Base-by-base conservation (phyloP, 2,329 filamentous ascomycete species). In the Trichoderma cornu-damae region DNA sequence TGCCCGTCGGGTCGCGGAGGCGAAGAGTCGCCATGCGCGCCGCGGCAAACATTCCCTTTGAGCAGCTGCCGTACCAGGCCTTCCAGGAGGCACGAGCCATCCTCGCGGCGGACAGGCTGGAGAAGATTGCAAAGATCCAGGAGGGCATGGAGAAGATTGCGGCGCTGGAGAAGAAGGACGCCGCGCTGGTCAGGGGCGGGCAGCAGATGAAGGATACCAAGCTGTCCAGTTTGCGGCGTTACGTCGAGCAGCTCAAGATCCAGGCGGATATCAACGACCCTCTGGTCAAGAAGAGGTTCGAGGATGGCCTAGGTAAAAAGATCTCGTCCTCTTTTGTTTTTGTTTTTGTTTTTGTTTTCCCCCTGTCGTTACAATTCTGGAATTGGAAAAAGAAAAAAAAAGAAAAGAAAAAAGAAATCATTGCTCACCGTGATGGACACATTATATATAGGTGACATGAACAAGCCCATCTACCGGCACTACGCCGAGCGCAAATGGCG, bases 71-170 rank as follows among this genome's bases (percentile, higher is more conserved):
- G 16, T 99, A 95, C 76, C 93, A 97, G 79, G 94, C 90, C 74
- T 99, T 97, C 77, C 94, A 99, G 75, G 92, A 96, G 76, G 94
- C 94, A 38, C 84, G 92, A 61, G 89, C 90, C 70, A 75, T 97
- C 48, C 77, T 99, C 57, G 80, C 85, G 53, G 83, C 83, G 55
- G 94, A 99, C 70, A 84, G 93, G 38, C 78, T 85, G 63, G 83
- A 93, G 73, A 97, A 96, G 77, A 66, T 97, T 50, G 76, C 79
- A 60, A 78, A 86, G 67, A 93, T 99, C 58, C 75, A 82, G 50
- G 78, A 73, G 26, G 84, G 90, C 72, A 75, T 85, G 50, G 79
- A 79, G 59, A 84, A 86, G 70, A 88, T 99, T 68, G 80, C 82
- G 56, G 78, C 79, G 60, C 72, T 95, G 44, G 78, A 86, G 70